Base-by-base conservation (phyloP, 2,329 filamentous ascomycete genomes). In the Akanthomyces lecanii region DNA sequence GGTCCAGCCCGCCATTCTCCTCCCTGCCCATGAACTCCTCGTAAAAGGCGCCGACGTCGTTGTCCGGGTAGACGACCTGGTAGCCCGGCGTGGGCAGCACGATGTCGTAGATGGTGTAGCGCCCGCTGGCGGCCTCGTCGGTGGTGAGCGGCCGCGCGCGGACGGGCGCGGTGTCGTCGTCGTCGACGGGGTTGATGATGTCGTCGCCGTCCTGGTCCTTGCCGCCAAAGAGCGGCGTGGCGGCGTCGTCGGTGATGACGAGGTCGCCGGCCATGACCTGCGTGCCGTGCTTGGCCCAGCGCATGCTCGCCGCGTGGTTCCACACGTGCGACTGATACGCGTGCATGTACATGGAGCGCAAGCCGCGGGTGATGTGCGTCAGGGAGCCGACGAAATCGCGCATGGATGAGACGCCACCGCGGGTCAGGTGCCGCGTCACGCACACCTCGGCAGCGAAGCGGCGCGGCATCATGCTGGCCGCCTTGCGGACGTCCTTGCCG, bases 261-360 rank as follows among this genome's bases (percentile, higher is more conserved):
- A 99, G 83, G 73, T 99, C 95, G 38, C 95, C 95, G 68, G 89
- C 85, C 16, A 97, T 83, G 18, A 97, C 91, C 61, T 82, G 82
- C 64, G 81, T 76, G 57, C 93, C 92, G 72, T 89, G 89, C 3
- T 85, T 78, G 48, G 87, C 84, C 89, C 92, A 96, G 53, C 95
- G 89, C 69, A 89, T 86, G 67, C 90, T 92, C 1, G 87, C 91
- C 14, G 87, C 90, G 67, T 87, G 85, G 77, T 99, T 99, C 94
- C 94, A 99, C 10, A 99, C 88, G 44, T 92, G 85, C 6, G 91
- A 96, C 75, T 99, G 95, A 76, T 97, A 98, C 5, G 95, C 94
- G 74, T 99, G 95, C 18, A 97, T 88, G 73, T 98, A 99, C 90
- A 99, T 97, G 64, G 92, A 85, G 50, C 92, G 86, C 69, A 98